Evolutionary conservation across 176 grass and related monocot genomes (phyloP).

Genomic region (Musa beccarii): DNA sequence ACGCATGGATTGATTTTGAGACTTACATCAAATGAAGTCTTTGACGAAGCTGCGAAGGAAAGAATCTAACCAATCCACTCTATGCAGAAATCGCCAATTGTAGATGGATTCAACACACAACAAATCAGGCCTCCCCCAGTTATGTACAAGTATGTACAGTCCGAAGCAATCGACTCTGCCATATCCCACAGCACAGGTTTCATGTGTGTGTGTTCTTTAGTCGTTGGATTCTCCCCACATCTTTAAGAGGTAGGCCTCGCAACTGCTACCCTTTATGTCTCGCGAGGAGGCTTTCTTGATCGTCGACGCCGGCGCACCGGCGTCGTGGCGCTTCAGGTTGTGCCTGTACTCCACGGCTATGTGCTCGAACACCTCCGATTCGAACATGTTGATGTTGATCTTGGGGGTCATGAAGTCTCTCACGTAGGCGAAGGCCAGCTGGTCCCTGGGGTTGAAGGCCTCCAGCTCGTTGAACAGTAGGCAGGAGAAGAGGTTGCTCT

Average conservation of each 20-base stretch:
- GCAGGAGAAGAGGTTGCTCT: slow-evolving; percentile 75
- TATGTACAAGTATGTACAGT: slow-evolving; percentile 6
- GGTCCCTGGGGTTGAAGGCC: slow-evolving; percentile 78
- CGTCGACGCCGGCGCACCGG: slow-evolving; percentile 2
- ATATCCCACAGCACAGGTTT: neutral
- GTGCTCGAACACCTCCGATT: slow-evolving; percentile 82
- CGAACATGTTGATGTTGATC: slow-evolving; percentile 81
- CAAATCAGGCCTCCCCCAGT: too few species aligned
- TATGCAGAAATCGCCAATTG: too few species aligned
- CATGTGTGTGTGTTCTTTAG: neutral
- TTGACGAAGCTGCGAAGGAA: too few species aligned
- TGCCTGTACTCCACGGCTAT: slow-evolving; percentile 76
- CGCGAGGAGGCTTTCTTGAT: slow-evolving; percentile 36
- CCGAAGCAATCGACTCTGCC: neutral
- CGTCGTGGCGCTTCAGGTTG: slow-evolving; percentile 36
- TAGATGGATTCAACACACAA: too few species aligned
- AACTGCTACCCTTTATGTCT: slow-evolving; percentile 53
- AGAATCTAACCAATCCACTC: too few species aligned
- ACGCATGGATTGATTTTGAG: too few species aligned
- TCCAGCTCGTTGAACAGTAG: slow-evolving; percentile 89
- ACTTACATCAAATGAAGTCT: too few species aligned
- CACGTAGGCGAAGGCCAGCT: slow-evolving; percentile 76
- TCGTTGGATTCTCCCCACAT: slow-evolving; percentile 65
- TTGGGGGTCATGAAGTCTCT: slow-evolving; percentile 63
- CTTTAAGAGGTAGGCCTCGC: slow-evolving; percentile 51